phyloP scores from a whole-genome alignment of 2,329 filamentous ascomycete species.

The Alternaria solani region DNA sequence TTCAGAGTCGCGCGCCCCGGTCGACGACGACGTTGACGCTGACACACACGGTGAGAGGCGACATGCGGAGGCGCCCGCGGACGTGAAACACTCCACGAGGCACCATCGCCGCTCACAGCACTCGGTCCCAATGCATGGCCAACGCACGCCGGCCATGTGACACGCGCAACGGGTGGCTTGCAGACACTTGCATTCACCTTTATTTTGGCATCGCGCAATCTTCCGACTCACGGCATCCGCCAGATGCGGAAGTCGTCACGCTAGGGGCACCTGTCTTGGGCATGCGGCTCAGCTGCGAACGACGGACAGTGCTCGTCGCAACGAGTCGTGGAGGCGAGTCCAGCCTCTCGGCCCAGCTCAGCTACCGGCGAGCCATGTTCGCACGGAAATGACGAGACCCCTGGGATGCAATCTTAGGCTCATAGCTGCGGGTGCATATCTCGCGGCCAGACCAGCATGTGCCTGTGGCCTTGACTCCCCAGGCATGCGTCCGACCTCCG shows the following conservation, averaged over 20 bases:
- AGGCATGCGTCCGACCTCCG: background rate
- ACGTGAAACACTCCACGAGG: constrained; percentile 9
- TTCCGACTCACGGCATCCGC: background rate
- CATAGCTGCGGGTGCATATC: constrained; percentile 2
- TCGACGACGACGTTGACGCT: background rate
- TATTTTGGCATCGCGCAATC: constrained; percentile 17
- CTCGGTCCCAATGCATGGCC: constrained; percentile 4
- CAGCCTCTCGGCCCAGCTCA: constrained; percentile 1
- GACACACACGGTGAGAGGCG: background rate
- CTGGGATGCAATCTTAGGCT: constrained; percentile 7
- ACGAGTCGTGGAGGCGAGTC: constrained; percentile 13
- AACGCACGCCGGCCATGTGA: constrained; percentile 7
- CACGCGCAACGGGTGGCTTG: constrained; percentile 27
- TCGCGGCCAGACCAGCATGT: constrained; percentile 5
- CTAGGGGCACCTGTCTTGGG: constrained; percentile 1
- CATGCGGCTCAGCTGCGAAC: constrained; percentile 12
- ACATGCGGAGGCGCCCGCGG: background rate
- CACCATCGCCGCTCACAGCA: background rate
- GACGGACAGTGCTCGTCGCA: constrained; percentile 12
- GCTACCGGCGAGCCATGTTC: background rate
- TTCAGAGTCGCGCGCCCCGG: constrained; percentile 4
- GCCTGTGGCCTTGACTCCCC: background rate
- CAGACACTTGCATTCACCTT: background rate
- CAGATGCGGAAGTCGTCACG: constrained; percentile 1
- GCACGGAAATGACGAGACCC: constrained; percentile 14